Conservation (phyloP, 441 rosid genomes). For the Capsella rubella region DNA sequence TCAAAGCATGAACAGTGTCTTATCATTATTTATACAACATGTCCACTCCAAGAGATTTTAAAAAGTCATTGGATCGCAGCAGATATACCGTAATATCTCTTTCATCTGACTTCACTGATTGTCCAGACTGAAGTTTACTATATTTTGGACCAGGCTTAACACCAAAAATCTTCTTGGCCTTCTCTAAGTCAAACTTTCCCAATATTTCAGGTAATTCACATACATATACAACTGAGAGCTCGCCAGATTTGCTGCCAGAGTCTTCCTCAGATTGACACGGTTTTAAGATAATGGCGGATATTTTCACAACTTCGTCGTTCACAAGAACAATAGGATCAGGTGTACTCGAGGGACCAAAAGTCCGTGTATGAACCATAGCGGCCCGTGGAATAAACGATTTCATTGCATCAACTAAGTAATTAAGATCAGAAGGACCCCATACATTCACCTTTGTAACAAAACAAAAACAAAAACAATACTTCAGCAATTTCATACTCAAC, state of each 20-base stretch:
- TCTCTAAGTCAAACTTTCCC: conserved; percentile 82
- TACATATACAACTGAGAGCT: conserved; percentile 80
- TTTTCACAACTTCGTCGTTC: conserved; percentile 81
- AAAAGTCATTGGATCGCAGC: not conserved
- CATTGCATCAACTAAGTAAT: conserved; percentile 88
- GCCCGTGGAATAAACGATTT: conserved; percentile 91
- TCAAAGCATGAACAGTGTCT: conserved; percentile 8
- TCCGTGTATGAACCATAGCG: conserved; percentile 88
- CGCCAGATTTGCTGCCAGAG: conserved; percentile 64
- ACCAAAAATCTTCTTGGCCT: conserved; percentile 75
- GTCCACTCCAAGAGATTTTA: not conserved
- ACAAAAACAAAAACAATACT: conserved; percentile 17
- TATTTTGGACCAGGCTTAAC: conserved; percentile 84
- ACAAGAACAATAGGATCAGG: conserved; percentile 70
- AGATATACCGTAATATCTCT: conserved; percentile 64
- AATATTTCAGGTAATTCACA: conserved; percentile 86
- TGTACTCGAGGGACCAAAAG: conserved; percentile 65
- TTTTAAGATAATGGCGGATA: conserved; percentile 78
- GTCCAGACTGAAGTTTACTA: conserved; percentile 76
- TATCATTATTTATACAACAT: not conserved
- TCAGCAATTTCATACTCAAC: conserved; percentile 8
- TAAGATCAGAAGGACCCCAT: conserved; percentile 97
- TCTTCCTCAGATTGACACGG: conserved; percentile 49
- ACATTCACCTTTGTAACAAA: conserved; percentile 70
- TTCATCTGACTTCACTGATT: conserved; percentile 80